Evolutionary conservation across 805 yeast genomes (phyloP), one percentile per base, ranked within the genome.

Genomic region (Starmerella bombi): DNA sequence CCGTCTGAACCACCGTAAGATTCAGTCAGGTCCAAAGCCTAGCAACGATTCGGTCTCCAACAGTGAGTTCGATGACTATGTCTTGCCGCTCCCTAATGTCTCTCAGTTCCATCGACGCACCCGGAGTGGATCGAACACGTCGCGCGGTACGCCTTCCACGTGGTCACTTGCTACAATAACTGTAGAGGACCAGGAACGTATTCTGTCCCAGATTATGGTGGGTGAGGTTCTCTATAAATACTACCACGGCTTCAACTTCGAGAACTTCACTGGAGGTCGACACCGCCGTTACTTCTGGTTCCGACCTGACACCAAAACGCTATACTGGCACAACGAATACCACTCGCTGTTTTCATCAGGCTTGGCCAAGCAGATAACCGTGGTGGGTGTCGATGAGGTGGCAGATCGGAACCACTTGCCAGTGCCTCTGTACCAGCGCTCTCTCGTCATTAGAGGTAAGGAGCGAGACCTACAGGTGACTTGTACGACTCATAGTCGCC

Each of bases 261-360:
- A 54, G 32, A 69, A 79, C 1, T 69, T 83, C 17, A 72, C 88
- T 0, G 91, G 84, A 37, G 71, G 72, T 32, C 72, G 95, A 44
- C 98, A 88, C 56, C 91, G 80, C 55, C 71, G 96, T 49, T 88
- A 74, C 63, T 88, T 88, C 69, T 91, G 97, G 97, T 74, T 91
- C 34, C 94, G 88, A 60, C 97, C 98, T 3, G 86, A 86, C 59
- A 79, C 91, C 7, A 63, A 84, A 65, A 83, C 94, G 0, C 65
- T 88, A 35, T 85, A 83, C 59, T 88, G 98, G 98, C 77, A 88
- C 3, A 69, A 72, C 4, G 68, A 75, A 10, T 82, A 81, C 54
- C 96, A 96, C 1, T 79, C 78, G 0, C 57, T 80, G 36, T 77
- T 80, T 50, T 80, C 84, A 5, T 69, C 70, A 2, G 74, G 71